Percentiles rank a stretch among this genome's conserved stretches.
phyloP scores from a whole-genome alignment of 257 asterid species.

The Misopates orontium region DNA sequence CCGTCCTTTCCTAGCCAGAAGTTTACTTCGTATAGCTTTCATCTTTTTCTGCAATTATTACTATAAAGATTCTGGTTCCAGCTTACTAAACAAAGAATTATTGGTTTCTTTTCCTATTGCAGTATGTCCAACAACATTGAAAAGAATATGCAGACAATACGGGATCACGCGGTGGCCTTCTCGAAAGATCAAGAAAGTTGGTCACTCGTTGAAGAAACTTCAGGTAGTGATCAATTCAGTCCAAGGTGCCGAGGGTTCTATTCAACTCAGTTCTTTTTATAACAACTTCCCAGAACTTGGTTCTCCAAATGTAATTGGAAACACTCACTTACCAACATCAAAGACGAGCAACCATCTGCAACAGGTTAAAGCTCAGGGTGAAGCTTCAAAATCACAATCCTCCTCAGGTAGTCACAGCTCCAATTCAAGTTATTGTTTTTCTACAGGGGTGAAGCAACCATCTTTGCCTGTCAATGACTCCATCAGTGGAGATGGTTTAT shows the following conservation, averaged over 20 bases:
- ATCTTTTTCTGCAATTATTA: too few species aligned
- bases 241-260: slow-evolving; percentile 75
- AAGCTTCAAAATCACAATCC: slow-evolving; percentile 40
- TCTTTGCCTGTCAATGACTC: slow-evolving; percentile 35
- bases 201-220: slow-evolving; percentile 75
- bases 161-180: slow-evolving; percentile 91
- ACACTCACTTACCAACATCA: slow-evolving; percentile 28
- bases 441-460: slow-evolving; percentile 55
- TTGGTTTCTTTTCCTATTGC: slow-evolving; percentile 31
- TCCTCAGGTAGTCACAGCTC: slow-evolving; percentile 76
- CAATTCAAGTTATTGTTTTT: slow-evolving; percentile 57
- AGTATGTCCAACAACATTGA: slow-evolving; percentile 89
- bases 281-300: slow-evolving; percentile 69
- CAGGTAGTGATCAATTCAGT: slow-evolving; percentile 86
- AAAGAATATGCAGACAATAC: slow-evolving; percentile 85
- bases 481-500: slow-evolving; percentile 36
- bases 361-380: slow-evolving; percentile 31
- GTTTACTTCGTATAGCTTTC: too few species aligned
- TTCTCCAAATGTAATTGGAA: slow-evolving; percentile 48
- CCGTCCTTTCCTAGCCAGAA: too few species aligned
- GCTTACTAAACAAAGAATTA: too few species aligned
- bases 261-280: slow-evolving; percentile 73
- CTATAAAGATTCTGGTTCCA: too few species aligned
- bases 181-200: slow-evolving; percentile 82
- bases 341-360: slow-evolving; percentile 29